Conservation (phyloP, 1,284 basidiomycete species). For the Apiotrichum sp. region DNA sequence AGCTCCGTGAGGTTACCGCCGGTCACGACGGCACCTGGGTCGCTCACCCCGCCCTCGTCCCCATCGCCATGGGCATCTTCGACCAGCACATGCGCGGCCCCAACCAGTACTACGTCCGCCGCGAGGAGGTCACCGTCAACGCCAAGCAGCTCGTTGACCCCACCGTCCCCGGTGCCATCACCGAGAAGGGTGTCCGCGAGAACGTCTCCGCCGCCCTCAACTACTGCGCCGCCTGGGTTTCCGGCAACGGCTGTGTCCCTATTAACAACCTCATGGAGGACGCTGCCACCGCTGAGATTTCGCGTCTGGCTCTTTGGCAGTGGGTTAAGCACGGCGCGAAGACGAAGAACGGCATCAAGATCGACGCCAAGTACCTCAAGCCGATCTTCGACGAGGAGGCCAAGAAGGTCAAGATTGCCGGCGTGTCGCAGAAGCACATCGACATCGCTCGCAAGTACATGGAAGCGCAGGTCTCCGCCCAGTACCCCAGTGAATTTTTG, state of each 20-base stretch:
- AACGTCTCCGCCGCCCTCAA: conserved; percentile 80
- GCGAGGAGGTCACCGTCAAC: conserved; percentile 82
- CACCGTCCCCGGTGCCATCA: conserved; percentile 77
- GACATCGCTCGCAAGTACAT: conserved; percentile 76
- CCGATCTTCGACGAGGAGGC: conserved; percentile 70
- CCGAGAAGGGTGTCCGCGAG: conserved; percentile 71
- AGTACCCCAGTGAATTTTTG: conserved; percentile 88
- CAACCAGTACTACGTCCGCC: conserved; percentile 92
- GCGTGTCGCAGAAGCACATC: conserved; percentile 69
- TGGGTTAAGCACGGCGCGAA: conserved; percentile 80
- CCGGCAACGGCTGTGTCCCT: conserved; percentile 95
- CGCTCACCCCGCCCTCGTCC: conserved; percentile 92
- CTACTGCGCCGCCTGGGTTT: conserved; percentile 89
- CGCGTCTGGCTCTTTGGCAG: conserved; percentile 66
- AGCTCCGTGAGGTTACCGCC: conserved; percentile 89
- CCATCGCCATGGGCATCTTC: conserved; percentile 86
- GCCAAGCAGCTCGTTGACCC: conserved; percentile 81
- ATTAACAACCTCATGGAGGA: conserved; percentile 79
- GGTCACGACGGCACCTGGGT: conserved; percentile 97
- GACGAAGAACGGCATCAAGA: conserved; percentile 68
- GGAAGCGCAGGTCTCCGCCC: conserved; percentile 71
- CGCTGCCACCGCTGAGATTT: conserved; percentile 85
- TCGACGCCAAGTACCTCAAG: conserved; percentile 73
- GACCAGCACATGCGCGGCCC: conserved; percentile 88
- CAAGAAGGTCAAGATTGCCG: conserved; percentile 55